Evolutionary conservation across 495 filamentous ascomycete species (phyloP).

Genomic region (Podospora fimiseda): DNA sequence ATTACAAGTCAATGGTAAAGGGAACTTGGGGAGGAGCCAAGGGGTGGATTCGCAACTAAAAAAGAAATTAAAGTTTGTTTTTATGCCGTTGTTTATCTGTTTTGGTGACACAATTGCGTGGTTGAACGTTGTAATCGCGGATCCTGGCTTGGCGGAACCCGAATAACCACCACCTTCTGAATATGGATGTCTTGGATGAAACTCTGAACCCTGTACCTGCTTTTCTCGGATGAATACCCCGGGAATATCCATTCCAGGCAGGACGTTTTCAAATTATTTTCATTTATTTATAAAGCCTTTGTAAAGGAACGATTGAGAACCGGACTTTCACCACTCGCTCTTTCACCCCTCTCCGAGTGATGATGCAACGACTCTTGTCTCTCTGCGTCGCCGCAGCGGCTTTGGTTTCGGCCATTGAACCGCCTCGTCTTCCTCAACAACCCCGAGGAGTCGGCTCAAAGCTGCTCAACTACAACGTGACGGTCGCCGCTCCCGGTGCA

Average conservation of each 20-base stretch:
- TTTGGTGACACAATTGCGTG: neutral
- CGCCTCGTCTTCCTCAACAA: conserved; percentile 32
- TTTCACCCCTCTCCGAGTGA: conserved; percentile 1
- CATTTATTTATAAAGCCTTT: no score
- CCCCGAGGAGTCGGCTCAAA: conserved; percentile 33
- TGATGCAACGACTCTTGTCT: conserved; percentile 15
- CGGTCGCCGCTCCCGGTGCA: conserved; percentile 27
- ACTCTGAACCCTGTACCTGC: conserved; percentile 9
- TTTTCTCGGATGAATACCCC: conserved; percentile 8
- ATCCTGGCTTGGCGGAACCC: conserved; percentile 11
- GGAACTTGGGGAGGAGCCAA: conserved; percentile 58
- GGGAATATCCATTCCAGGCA: conserved; percentile 9
- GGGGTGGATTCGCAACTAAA: conserved; percentile 31
- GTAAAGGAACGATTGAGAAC: no score
- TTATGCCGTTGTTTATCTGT: neutral
- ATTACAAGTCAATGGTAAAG: conserved; percentile 52
- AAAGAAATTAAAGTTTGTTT: neutral
- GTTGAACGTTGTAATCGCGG: neutral
- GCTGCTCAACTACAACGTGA: conserved; percentile 40
- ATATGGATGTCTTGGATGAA: conserved; percentile 7
- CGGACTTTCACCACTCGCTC: neutral
- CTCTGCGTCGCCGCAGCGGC: conserved; percentile 11
- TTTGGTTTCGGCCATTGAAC: conserved; percentile 27
- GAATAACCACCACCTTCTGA: conserved; percentile 11
- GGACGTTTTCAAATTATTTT: neutral